Percentiles rank a stretch among this genome's conserved stretches.
These are phyloP conservation scores for Fonsecaea pugnacius DNA, from an alignment of 2,329 filamentous ascomycete genomes.

Conservation along the genomic window DNA sequence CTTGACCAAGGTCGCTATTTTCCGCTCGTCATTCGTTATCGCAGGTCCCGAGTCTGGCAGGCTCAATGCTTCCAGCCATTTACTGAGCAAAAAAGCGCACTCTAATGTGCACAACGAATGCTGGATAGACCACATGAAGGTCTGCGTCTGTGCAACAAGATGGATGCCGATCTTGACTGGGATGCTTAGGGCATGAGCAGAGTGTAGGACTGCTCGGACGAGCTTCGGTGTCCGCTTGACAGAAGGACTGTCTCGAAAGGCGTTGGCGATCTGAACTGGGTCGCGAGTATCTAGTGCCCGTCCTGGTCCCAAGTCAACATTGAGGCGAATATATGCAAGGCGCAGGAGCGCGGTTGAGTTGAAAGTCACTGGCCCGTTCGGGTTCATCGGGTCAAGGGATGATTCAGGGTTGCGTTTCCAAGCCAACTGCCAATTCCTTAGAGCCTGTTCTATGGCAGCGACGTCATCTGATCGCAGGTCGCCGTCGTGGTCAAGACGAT, in stretches of 20 bases:
- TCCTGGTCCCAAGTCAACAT: constrained; percentile 35
- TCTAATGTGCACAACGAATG: constrained; percentile 48
- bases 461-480: constrained; percentile 48
- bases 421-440: constrained; percentile 48
- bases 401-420: constrained; percentile 49
- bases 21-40: constrained; percentile 45
- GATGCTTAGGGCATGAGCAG: constrained; percentile 69
- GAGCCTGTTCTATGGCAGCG: constrained; percentile 49
- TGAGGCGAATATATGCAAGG: constrained; percentile 57
- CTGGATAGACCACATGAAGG: constrained; percentile 48
- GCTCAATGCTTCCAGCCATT: constrained; percentile 46
- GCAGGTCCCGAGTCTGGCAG: constrained; percentile 42
- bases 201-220: constrained; percentile 67
- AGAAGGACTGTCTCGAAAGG: constrained; percentile 59
- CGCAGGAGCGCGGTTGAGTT: constrained; percentile 68
- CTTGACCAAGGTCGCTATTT: constrained; percentile 45
- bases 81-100: constrained; percentile 48
- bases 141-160: constrained; percentile 47
- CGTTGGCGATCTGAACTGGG: constrained; percentile 62
- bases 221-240: constrained; percentile 63
- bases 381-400: constrained; percentile 39
- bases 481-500: constrained; percentile 41
- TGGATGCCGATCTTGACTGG: constrained; percentile 45
- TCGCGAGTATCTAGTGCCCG: constrained; percentile 66
- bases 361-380: constrained; percentile 66